Evolutionary conservation across 106 monocot species (phyloP).

Genomic region (Amphibolis antarctica): DNA sequence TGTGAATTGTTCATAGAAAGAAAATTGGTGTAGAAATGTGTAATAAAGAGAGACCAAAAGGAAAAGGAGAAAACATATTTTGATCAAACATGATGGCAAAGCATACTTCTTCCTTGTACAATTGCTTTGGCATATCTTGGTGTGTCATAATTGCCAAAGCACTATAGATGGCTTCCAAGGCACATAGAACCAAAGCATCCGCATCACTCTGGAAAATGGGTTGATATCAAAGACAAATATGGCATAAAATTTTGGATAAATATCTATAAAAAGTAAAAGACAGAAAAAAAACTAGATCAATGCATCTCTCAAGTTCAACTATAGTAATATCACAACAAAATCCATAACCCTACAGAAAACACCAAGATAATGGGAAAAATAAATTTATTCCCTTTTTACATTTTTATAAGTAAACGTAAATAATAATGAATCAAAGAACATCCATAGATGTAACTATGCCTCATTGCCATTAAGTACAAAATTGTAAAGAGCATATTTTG

Average conservation of each 20-base stretch:
- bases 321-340: no score
- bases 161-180: constrained; percentile 78
- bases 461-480: neutral
- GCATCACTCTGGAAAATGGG: constrained; percentile 38
- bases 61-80: neutral
- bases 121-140: constrained; percentile 89
- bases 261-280: no score
- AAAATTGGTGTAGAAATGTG: neutral
- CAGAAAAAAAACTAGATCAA: no score
- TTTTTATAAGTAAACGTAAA: no score
- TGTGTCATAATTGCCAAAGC: constrained; percentile 76
- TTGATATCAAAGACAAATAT: neutral
- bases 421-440: no score
- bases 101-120: constrained; percentile 95
- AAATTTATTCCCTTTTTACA: no score
- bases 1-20: neutral
- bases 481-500: neutral
- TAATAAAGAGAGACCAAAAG: neutral
- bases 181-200: constrained; percentile 60
- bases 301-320: no score
- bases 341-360: no score
- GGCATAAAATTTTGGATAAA: no score
- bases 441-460: no score
- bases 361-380: no score
- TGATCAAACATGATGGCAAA: neutral